Evolutionary conservation across 441 rosid species (phyloP).

Genomic region (Adansonia madagascariensis): DNA sequence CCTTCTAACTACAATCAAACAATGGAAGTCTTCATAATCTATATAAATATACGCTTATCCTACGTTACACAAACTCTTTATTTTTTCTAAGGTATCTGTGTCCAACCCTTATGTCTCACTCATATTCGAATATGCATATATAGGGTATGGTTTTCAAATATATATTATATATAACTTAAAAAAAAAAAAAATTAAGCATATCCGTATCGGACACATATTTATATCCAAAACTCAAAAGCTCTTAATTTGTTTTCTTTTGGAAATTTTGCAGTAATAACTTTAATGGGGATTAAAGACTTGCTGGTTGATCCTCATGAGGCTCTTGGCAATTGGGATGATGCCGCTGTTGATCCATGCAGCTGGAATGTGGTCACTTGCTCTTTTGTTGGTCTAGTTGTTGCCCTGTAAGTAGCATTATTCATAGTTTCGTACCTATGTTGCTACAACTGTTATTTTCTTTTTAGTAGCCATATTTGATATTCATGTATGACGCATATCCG

Average conservation of each 20-base stretch:
- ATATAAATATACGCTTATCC: background rate
- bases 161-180: no score
- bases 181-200: no score
- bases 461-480: no score
- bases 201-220: no score
- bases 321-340: conserved; percentile 76
- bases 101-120: no score
- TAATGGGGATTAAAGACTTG: conserved; percentile 63
- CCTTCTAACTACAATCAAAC: background rate
- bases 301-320: conserved; percentile 76
- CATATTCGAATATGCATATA: no score
- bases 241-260: background rate
- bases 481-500: no score
- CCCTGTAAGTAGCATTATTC: conserved; percentile 56
- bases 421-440: background rate
- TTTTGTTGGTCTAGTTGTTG: conserved; percentile 65
- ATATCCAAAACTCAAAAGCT: no score
- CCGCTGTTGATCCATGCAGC: conserved; percentile 88
- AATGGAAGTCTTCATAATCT: background rate
- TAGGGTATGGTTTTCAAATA: no score
- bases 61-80: no score
- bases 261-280: conserved; percentile 62
- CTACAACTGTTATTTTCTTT: background rate
- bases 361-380: conserved; percentile 86
- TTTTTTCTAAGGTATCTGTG: no score